These are phyloP conservation scores for Apiotrichum gamsii DNA, from an alignment of 1,284 basidiomycete genomes.

Conservation along the genomic window DNA sequence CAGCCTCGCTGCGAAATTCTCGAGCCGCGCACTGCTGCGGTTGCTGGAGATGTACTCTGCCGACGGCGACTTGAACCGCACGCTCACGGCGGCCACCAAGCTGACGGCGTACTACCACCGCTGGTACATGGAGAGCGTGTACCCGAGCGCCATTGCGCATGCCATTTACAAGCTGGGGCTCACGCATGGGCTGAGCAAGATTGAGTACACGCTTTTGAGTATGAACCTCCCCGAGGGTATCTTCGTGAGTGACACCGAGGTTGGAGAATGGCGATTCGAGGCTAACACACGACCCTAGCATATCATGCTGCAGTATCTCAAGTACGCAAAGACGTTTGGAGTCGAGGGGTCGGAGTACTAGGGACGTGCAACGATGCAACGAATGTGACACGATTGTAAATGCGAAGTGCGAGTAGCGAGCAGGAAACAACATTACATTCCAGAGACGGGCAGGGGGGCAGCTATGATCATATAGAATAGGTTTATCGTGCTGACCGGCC, in stretches of 20 bases:
- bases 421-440: too few species aligned
- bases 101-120: slow-evolving; percentile 83
- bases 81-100: slow-evolving; percentile 83
- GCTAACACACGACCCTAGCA: slow-evolving; percentile 3
- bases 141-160: slow-evolving; percentile 82
- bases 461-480: too few species aligned
- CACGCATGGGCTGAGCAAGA: slow-evolving; percentile 91
- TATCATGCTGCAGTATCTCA: slow-evolving; percentile 27
- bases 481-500: too few species aligned
- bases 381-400: not conserved
- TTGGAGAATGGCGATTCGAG: too few species aligned
- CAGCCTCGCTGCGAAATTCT: slow-evolving; percentile 83
- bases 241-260: slow-evolving; percentile 50
- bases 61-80: slow-evolving; percentile 83
- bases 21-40: slow-evolving; percentile 84
- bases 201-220: slow-evolving; percentile 84
- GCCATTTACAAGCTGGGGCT: slow-evolving; percentile 88
- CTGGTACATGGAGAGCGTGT: slow-evolving; percentile 69
- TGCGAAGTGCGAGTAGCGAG: too few species aligned
- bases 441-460: too few species aligned
- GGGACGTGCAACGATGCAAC: not conserved
- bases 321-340: slow-evolving; percentile 38
- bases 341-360: slow-evolving; percentile 39
- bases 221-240: slow-evolving; percentile 81
- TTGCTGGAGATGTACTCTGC: slow-evolving; percentile 91